These are phyloP conservation scores for Cytospora leucostoma DNA, from an alignment of 2,329 filamentous ascomycete species.

Conservation along the genomic window DNA sequence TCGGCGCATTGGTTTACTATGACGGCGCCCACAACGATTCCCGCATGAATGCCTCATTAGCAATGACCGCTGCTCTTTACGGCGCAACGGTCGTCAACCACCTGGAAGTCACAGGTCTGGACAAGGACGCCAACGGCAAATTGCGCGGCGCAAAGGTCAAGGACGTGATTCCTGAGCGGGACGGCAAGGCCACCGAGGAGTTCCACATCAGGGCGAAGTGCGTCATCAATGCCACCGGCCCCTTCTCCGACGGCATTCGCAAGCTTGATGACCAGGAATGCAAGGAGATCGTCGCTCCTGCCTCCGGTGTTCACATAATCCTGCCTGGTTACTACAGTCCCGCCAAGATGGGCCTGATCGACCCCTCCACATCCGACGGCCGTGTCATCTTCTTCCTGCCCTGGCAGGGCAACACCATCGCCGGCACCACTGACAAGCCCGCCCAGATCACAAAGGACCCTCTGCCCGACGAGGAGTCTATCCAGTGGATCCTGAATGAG, in stretches of 20 bases:
- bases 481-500: constrained; percentile 80
- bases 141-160: constrained; percentile 69
- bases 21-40: constrained; percentile 87
- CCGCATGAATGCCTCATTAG: constrained; percentile 82
- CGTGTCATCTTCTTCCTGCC: constrained; percentile 86
- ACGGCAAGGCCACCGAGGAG: constrained; percentile 56
- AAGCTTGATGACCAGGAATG: constrained; percentile 74
- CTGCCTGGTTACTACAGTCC: constrained; percentile 79
- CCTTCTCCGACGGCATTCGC: constrained; percentile 77
- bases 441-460: constrained; percentile 69
- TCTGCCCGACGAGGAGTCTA: constrained; percentile 73
- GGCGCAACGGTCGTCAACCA: constrained; percentile 81
- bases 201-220: constrained; percentile 77
- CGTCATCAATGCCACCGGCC: constrained; percentile 81
- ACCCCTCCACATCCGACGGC: constrained; percentile 80
- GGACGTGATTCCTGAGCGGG: constrained; percentile 59
- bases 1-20: constrained; percentile 83
- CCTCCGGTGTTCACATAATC: constrained; percentile 80
- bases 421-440: constrained; percentile 78
- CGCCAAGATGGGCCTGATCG: constrained; percentile 78
- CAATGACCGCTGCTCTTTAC: constrained; percentile 77
- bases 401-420: constrained; percentile 85
- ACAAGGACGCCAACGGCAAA: constrained; percentile 69
- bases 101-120: constrained; percentile 72
- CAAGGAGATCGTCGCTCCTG: constrained; percentile 75